A percentile compares a stretch with the other conserved stretches of the same genome.
Evolutionary conservation across 2,329 filamentous ascomycete genomes (phyloP).

Genomic region (Paecilomyces niveus): DNA sequence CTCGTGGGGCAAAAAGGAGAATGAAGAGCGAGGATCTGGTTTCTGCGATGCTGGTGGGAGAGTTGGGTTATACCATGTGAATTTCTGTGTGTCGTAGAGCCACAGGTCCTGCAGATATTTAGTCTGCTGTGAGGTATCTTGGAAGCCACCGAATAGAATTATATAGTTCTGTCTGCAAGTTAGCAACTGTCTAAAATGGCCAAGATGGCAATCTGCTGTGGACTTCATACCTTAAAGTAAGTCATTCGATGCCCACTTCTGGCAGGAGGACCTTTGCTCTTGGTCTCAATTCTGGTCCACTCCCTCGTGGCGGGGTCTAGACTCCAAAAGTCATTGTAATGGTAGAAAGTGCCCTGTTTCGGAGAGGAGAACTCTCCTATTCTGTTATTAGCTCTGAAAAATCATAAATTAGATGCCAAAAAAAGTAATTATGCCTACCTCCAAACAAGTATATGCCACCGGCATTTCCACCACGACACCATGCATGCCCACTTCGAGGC

Average conservation of each 20-base stretch:
- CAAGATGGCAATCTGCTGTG: not conserved
- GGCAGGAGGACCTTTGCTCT: conserved; percentile 67
- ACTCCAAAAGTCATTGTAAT: conserved; percentile 98
- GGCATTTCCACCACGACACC: conserved; percentile 81
- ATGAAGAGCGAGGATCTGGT: conserved; percentile 84
- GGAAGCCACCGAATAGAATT: conserved; percentile 90
- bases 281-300: conserved; percentile 81
- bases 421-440: conserved; percentile 35
- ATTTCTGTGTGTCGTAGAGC: conserved; percentile 88
- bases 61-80: conserved; percentile 71
- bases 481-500: conserved; percentile 87
- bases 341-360: conserved; percentile 97
- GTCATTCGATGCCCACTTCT: conserved; percentile 93
- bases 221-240: conserved; percentile 63
- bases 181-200: conserved; percentile 1
- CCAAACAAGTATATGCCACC: conserved; percentile 87
- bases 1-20: conserved; percentile 86
- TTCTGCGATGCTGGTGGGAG: conserved; percentile 74
- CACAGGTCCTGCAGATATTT: conserved; percentile 91
- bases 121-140: conserved; percentile 91
- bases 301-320: conserved; percentile 77
- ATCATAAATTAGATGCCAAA: not conserved
- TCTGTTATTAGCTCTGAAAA: conserved; percentile 3
- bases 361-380: conserved; percentile 83
- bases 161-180: conserved; percentile 62